Evolutionary conservation across 768 basidiomycete genomes (phyloP), one percentile per base, ranked within the genome.

Genomic region (Collybia mongolica): DNA sequence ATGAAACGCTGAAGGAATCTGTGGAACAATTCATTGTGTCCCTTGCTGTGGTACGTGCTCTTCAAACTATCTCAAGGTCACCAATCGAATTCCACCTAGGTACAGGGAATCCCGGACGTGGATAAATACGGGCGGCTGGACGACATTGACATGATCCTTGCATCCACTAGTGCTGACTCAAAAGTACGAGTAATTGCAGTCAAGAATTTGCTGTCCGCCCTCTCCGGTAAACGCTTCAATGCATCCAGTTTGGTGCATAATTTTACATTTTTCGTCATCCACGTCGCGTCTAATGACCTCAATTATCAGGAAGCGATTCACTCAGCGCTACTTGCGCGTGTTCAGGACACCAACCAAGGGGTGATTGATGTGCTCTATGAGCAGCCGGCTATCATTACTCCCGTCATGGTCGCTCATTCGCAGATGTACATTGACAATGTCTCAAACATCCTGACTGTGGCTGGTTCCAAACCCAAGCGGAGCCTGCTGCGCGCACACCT

Each of bases 291-390:
- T 32, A 11, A 32, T 32, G 32, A 32, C 32, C 5, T 11, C 44
- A 29, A 2, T 37, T 14, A 6, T 32, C 41, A 86, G 86, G 71
- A 76, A 50, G 76, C 84, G 2, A 67, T 87, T 17, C 74, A 72
- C n/a, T 75, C 80, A 2, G 84, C 87, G 0, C 68, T 98, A 4
- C 63, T 86, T 24, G 78, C 84, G 12, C 83, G 90, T 1, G 68
- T 91, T 3, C 77, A 83, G 44, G 93, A 96, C 57, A 73, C 76
- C 6, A 76, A 83, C 23, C 52, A 69, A 1, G 59, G 67, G 2
- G 87, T 97, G 22, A 65, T 94, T 11, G 74, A 85, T 39, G 79
- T 76, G 0, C 71, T 97, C 7, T 95, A 94, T 65, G 71, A 71
- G 1, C 66, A 74, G 1, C 72, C 83, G 0, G 61, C 69, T 5